These are phyloP conservation scores for Barnettozyma salicaria DNA, from an alignment of 805 yeast species.

Conservation along the genomic window DNA sequence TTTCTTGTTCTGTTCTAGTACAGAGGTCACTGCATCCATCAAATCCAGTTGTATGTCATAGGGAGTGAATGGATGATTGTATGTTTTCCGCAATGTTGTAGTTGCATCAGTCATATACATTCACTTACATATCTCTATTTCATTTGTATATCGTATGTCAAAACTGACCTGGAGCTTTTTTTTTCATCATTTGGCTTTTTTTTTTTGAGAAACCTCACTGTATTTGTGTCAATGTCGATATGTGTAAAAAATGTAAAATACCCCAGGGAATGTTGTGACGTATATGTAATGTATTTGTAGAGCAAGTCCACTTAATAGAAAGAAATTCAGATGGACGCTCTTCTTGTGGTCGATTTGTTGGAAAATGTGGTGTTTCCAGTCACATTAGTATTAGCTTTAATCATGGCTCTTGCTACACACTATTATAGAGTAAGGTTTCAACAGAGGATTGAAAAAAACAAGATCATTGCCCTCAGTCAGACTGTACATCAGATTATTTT, in stretches of 20 bases:
- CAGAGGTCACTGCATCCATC: slow-evolving; percentile 68
- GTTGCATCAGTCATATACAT: neutral
- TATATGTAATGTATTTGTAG: no score
- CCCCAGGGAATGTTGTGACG: no score
- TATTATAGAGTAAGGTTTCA: slow-evolving; percentile 4
- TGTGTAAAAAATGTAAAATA: no score
- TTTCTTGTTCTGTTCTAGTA: slow-evolving; percentile 49
- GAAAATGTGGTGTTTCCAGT: slow-evolving; percentile 7
- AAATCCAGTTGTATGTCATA: slow-evolving; percentile 71
- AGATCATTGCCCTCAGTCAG: slow-evolving; percentile 3
- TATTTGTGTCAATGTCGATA: no score
- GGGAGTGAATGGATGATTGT: slow-evolving; percentile 76
- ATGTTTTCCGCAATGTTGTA: slow-evolving; percentile 23
- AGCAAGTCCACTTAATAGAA: no score
- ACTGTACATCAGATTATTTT: slow-evolving; percentile 7
- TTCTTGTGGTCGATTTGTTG: slow-evolving; percentile 6
- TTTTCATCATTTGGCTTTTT: no score
- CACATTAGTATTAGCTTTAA: slow-evolving; percentile 1
- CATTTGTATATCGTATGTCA: neutral
- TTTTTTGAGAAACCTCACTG: no score
- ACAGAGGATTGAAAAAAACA: slow-evolving; percentile 2
- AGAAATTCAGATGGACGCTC: no score
- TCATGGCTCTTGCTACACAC: neutral
- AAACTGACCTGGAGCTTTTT: no score
- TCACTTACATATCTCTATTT: neutral